These are phyloP conservation scores for Ormosia semicastrata DNA, from an alignment of 306 rosid genomes.

Conservation along the genomic window DNA sequence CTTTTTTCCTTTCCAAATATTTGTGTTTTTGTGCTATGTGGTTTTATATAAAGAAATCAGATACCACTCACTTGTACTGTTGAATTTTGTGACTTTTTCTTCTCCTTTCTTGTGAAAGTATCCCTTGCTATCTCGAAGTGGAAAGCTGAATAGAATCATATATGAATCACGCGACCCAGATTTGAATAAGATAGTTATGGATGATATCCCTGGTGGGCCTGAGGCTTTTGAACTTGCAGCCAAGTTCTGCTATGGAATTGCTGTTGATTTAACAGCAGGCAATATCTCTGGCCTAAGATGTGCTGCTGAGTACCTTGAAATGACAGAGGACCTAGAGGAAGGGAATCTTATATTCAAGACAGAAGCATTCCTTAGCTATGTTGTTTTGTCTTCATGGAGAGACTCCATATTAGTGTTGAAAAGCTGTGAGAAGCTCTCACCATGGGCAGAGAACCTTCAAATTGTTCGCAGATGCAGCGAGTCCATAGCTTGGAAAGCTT, in stretches of 20 bases:
- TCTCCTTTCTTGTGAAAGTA: constrained; percentile 50
- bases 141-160: constrained; percentile 80
- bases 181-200: constrained; percentile 63
- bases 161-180: constrained; percentile 69
- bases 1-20: background rate
- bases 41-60: background rate
- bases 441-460: constrained; percentile 96
- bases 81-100: constrained; percentile 15
- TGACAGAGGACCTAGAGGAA: constrained; percentile 98
- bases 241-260: constrained; percentile 88
- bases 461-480: constrained; percentile 93
- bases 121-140: constrained; percentile 90
- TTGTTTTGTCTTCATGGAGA: constrained; percentile 93
- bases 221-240: constrained; percentile 91
- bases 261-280: constrained; percentile 93
- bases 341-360: constrained; percentile 97
- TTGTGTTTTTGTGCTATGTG: background rate
- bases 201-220: constrained; percentile 89
- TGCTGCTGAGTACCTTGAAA: constrained; percentile 91
- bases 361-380: constrained; percentile 96
- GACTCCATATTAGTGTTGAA: constrained; percentile 92
- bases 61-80: constrained; percentile 3
- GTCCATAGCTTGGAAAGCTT: constrained; percentile 98
- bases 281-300: constrained; percentile 95
- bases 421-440: constrained; percentile 92